phyloP scores from a whole-genome alignment of 495 filamentous ascomycete species.

The Trichodelitschia bisporula region DNA sequence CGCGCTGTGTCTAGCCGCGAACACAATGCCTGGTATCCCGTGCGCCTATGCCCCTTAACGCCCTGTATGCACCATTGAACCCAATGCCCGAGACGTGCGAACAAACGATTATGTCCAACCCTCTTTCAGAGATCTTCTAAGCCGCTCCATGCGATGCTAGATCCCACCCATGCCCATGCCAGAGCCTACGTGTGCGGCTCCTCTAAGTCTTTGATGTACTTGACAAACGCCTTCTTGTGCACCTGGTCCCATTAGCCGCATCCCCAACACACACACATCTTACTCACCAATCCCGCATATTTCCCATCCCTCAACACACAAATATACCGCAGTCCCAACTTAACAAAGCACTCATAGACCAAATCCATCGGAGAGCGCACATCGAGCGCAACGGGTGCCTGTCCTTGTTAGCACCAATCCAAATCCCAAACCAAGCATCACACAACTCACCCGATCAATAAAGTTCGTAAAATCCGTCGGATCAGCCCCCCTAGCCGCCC shows the following conservation, averaged over 20 bases:
- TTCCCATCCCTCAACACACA: slow-evolving; percentile 66
- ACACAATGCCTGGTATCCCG: too few species aligned
- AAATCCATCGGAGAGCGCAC: slow-evolving; percentile 80
- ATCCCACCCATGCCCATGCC: too few species aligned
- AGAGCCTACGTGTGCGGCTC: too few species aligned
- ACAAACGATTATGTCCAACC: too few species aligned
- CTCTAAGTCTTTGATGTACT: slow-evolving; percentile 67
- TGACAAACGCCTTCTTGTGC: slow-evolving; percentile 94
- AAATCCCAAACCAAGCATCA: neutral
- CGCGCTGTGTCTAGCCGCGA: too few species aligned
- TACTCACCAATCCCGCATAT: slow-evolving; percentile 62
- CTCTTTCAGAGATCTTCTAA: too few species aligned
- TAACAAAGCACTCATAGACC: slow-evolving; percentile 92
- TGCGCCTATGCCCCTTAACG: too few species aligned
- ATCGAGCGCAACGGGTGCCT: slow-evolving; percentile 70
- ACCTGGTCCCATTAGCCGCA: slow-evolving; percentile 17
- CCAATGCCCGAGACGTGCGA: too few species aligned
- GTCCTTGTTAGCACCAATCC: slow-evolving; percentile 13
- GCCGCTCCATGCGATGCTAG: too few species aligned
- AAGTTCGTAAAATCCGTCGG: slow-evolving; percentile 69
- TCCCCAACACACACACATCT: slow-evolving; percentile 1
- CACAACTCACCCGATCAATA: slow-evolving; percentile 39
- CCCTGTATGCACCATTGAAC: too few species aligned
- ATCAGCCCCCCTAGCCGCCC: slow-evolving; percentile 28
- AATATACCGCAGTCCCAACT: slow-evolving; percentile 76